A percentile compares a stretch with the other conserved stretches of the same genome.
These are phyloP conservation scores for Phialophora macrospora DNA, from an alignment of 2,329 filamentous ascomycete species.

Conservation along the genomic window DNA sequence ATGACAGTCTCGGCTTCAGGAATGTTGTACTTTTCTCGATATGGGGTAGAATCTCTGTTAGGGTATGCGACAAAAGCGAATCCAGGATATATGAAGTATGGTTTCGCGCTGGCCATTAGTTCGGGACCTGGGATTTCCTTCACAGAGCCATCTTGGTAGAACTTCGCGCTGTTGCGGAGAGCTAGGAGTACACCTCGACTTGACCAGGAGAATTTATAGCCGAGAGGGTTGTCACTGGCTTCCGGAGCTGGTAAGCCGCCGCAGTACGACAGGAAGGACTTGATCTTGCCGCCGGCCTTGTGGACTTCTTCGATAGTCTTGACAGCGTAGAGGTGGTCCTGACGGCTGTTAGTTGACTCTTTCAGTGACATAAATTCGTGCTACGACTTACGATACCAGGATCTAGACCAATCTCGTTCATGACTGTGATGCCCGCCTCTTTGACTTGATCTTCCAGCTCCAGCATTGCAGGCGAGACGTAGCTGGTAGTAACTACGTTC, in stretches of 20 bases:
- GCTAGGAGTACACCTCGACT: conserved; percentile 86
- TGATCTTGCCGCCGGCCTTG: conserved; percentile 81
- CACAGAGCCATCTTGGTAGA: conserved; percentile 70
- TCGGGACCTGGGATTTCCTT: conserved; percentile 68
- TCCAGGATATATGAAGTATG: conserved; percentile 87
- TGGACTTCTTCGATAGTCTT: conserved; percentile 91
- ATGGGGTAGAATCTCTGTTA: conserved; percentile 87
- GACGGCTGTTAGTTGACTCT: conserved; percentile 31
- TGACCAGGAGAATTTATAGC: conserved; percentile 88
- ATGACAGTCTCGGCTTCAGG: conserved; percentile 89
- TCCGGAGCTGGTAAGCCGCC: conserved; percentile 70
- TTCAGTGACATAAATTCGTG: background rate
- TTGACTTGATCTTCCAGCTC: conserved; percentile 83
- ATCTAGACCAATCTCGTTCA: conserved; percentile 88
- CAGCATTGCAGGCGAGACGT: conserved; percentile 89
- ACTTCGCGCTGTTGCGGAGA: conserved; percentile 81
- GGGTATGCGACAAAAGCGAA: conserved; percentile 91
- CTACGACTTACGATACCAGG: conserved; percentile 35
- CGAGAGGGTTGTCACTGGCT: conserved; percentile 81
- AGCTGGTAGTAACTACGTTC: conserved; percentile 93
- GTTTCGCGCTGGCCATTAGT: conserved; percentile 85
- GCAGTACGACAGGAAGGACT: conserved; percentile 81
- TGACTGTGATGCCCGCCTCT: conserved; percentile 91
- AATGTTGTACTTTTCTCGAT: conserved; percentile 87
- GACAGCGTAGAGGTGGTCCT: conserved; percentile 70